Base-by-base conservation (phyloP, 140 eudicot species). In the Erigeron philadelphicus region DNA sequence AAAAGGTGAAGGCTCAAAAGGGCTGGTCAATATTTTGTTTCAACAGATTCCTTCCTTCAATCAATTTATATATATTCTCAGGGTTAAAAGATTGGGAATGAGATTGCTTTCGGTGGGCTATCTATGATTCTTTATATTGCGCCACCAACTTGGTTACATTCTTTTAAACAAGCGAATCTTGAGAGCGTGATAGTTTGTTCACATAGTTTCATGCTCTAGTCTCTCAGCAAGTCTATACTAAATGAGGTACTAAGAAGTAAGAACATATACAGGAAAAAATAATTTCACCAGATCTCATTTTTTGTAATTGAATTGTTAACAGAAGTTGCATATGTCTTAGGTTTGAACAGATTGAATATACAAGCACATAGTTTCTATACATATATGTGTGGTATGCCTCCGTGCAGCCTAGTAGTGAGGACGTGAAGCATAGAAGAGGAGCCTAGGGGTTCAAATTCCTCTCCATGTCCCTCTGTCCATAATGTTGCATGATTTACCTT, bases 71-170 rank as follows among this genome's bases (percentile, higher is more conserved):
- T 70, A 72, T 79, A 79, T 81, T 81, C 81, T 72, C 52, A 38
- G 76, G 71, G 66, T 64, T 74, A 73, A 81, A 88, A 83, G 84
- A 77, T 81, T 79, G 43, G 67, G 81, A 77, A 74, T 79, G 80
- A 59, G 79, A 68, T 61, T 57, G 81, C 84, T 78, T 84, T 89
- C 77, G 82, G 90, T 83, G 90, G 81, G 82, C 61, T 49, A 41
- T 62, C 87, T 56, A 41, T 62, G 90, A 86, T 84, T 89, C 91
- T 79, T 71, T 64, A 62, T 49, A 65, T 71, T 71, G 77, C 60
- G 47, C 84, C 83, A 82, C 86, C 79, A 84, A 84, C 83, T 84
- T 79, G 77, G 54, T 57, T 16, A 75, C 53, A 56, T 46, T 77
- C 73, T 11, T 45, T 64, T 58, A 40, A 35, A 71, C 72, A 77